Evolutionary conservation across 1,284 basidiomycete genomes (phyloP), one percentile per base, ranked within the genome.

Genomic region (Papiliotrema laurentii): DNA sequence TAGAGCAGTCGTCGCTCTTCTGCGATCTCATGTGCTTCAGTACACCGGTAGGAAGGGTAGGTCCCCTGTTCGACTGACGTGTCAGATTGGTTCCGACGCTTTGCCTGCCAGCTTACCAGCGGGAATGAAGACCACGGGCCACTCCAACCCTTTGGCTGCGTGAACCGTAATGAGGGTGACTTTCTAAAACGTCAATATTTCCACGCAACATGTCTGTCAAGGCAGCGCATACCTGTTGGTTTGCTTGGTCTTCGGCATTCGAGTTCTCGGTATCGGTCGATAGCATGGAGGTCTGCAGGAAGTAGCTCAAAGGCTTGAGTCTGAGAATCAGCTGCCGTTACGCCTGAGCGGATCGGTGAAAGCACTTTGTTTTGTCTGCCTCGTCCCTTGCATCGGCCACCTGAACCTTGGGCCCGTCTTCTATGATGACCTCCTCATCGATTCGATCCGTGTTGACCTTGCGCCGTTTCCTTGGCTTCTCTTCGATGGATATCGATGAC

Each of bases 121-220:
- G 33, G 65, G 72, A n/a, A 74, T 64, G 44, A 74, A 73, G 0
- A 73, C 71, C 0, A 72, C 86, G 0, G 89, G 89, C 89, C 89
- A 96, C 69, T 96, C 90, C 5, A 94, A 77, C 0, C 90, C 90
- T 71, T 96, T 96, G 0, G 90, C 89, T 10, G 88, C 82, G 73
- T 96, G 91, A 43, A 88, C 89, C 0, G 90, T 94, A 0, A 86
- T 81, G 37, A 94, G 83, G 0, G 86, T 89, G 4, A 96, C 90
- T 79, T 84, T 89, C 82, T 85, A 58, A 21, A 34, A 9, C 25
- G n/a, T 49, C 33, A 54, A n/a, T n/a, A n/a, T n/a, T n/a, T n/a
- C 47, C 24, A 43, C 40, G 24, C 37, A 22, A n/a, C 19, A 11
- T 24, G 9, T 11, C 11, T 44, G 21, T 21, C 22, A 21, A 7